Conservation (phyloP, 2,329 filamentous ascomycete species). For the Ascomycota sp. region DNA sequence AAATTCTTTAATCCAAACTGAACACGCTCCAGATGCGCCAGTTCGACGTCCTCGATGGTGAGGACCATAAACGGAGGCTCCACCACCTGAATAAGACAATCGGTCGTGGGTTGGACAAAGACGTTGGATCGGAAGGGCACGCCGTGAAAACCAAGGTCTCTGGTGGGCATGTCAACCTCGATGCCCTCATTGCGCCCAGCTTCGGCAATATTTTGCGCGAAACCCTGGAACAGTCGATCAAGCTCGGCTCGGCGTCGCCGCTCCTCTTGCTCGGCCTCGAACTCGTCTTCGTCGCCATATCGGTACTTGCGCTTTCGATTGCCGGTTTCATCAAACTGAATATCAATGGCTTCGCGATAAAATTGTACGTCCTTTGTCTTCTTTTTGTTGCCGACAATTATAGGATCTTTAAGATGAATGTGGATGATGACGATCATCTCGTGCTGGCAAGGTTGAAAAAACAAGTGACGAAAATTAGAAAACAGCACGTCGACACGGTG, state of each 20-base stretch:
- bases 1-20: conserved; percentile 97
- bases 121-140: conserved; percentile 93
- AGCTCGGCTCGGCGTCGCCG: conserved; percentile 75
- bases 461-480: conserved; percentile 94
- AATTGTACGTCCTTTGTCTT: conserved; percentile 99
- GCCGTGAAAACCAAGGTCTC: conserved; percentile 90
- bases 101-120: conserved; percentile 85
- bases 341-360: conserved; percentile 92
- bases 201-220: conserved; percentile 93
- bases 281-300: conserved; percentile 95
- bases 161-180: conserved; percentile 89
- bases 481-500: conserved; percentile 87
- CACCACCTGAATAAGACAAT: conserved; percentile 89
- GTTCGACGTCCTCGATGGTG: conserved; percentile 86
- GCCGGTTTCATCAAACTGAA: conserved; percentile 96
- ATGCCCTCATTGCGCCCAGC: conserved; percentile 79
- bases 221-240: conserved; percentile 87
- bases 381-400: conserved; percentile 91
- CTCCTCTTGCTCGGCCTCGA: conserved; percentile 95
- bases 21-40: conserved; percentile 90
- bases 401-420: conserved; percentile 91
- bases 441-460: conserved; percentile 94
- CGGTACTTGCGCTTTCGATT: conserved; percentile 95
- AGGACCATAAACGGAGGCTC: conserved; percentile 94
- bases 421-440: conserved; percentile 97